Evolutionary conservation across 805 yeast genomes (phyloP).

Genomic region (Diddensiella santjacobensis): DNA sequence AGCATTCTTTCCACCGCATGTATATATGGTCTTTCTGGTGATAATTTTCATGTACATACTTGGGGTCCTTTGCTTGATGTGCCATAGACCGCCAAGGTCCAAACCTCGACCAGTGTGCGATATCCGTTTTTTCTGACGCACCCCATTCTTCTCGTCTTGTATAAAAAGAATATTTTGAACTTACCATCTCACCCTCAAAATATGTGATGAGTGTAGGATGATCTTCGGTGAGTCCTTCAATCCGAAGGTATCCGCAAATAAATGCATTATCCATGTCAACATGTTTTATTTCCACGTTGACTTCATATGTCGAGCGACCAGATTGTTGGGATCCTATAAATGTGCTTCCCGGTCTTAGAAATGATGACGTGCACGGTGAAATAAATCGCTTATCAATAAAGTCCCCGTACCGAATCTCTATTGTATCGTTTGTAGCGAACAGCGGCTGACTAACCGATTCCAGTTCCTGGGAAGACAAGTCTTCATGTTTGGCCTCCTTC

Average conservation of each 20-base stretch:
- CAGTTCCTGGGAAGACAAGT: not conserved
- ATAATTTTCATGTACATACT: slow-evolving; percentile 31
- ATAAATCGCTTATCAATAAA: slow-evolving; percentile 10
- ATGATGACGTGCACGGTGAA: slow-evolving; percentile 33
- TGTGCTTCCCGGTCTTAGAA: slow-evolving; percentile 56
- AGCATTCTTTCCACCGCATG: slow-evolving; percentile 95
- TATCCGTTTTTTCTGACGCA: slow-evolving; percentile 54
- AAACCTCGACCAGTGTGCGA: slow-evolving; percentile 65
- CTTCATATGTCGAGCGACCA: slow-evolving; percentile 60
- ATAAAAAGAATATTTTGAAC: slow-evolving; percentile 53
- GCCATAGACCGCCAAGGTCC: slow-evolving; percentile 40
- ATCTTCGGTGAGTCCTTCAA: slow-evolving; percentile 56
- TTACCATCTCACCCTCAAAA: slow-evolving; percentile 67
- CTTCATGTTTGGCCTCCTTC: slow-evolving; percentile 1
- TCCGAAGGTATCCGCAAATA: slow-evolving; percentile 59
- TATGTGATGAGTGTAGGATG: slow-evolving; percentile 66
- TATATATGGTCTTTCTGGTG: slow-evolving; percentile 51
- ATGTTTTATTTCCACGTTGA: slow-evolving; percentile 61
- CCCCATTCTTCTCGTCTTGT: slow-evolving; percentile 62
- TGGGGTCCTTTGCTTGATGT: slow-evolving; percentile 26
- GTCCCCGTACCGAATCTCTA: slow-evolving; percentile 13
- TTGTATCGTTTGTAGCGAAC: not conserved
- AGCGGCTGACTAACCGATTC: not conserved
- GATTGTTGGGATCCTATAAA: slow-evolving; percentile 71
- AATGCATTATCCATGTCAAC: slow-evolving; percentile 57